Percentiles rank a stretch among this genome's conserved stretches.
These are phyloP conservation scores for Fusarium pseudograminearum DNA, from an alignment of 2,329 filamentous ascomycete species.

Conservation along the genomic window DNA sequence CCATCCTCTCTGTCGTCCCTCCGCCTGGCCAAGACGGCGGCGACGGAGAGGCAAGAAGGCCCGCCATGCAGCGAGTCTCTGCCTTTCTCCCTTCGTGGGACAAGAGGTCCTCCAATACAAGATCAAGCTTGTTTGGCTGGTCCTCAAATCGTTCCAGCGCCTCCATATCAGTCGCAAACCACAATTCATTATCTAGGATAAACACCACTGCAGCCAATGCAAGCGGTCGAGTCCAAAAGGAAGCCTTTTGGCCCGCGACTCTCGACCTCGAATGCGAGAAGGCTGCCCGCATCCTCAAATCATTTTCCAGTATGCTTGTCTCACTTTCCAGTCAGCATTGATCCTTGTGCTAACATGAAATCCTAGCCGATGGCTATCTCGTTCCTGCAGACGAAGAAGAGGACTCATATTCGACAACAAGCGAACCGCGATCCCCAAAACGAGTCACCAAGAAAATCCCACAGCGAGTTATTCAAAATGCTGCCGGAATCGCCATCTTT, in stretches of 20 bases:
- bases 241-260: slow-evolving; percentile 87
- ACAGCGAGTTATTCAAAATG: slow-evolving; percentile 84
- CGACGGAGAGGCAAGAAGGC: slow-evolving; percentile 53
- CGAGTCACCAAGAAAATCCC: slow-evolving; percentile 84
- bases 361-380: slow-evolving; percentile 67
- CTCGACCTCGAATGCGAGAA: slow-evolving; percentile 93
- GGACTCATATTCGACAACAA: slow-evolving; percentile 47
- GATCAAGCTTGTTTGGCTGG: slow-evolving; percentile 58
- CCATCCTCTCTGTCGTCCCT: slow-evolving; percentile 50
- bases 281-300: slow-evolving; percentile 87
- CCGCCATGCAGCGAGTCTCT: slow-evolving; percentile 60
- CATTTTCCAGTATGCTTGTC: slow-evolving; percentile 78
- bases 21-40: slow-evolving; percentile 51
- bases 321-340: slow-evolving; percentile 1
- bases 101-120: slow-evolving; percentile 55
- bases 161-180: slow-evolving; percentile 37
- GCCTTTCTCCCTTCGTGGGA: slow-evolving; percentile 60
- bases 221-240: slow-evolving; percentile 55
- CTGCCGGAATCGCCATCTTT: slow-evolving; percentile 91
- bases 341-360: slow-evolving; percentile 36
- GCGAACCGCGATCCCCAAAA: slow-evolving; percentile 62
- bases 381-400: slow-evolving; percentile 58
- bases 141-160: slow-evolving; percentile 61
- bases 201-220: slow-evolving; percentile 53
- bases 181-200: slow-evolving; percentile 49